phyloP scores from a whole-genome alignment of 768 basidiomycete species.

The Gloeostereum incarnatum region DNA sequence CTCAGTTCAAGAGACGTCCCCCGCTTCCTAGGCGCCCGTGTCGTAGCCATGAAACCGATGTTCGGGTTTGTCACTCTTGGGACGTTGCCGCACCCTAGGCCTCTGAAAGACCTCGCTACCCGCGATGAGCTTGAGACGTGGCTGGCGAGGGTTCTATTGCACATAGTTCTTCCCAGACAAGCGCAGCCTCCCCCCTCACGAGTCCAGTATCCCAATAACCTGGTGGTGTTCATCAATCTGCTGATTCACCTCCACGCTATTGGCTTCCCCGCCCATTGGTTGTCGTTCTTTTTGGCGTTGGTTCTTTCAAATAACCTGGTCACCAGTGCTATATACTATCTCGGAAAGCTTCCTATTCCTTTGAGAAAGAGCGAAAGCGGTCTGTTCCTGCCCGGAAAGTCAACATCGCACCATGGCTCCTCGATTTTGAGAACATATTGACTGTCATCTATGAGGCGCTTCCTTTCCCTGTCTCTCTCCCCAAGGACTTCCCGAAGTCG shows the following conservation, averaged over 20 bases:
- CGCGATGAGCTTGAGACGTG: conserved; percentile 20
- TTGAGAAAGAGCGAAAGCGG: conserved; percentile 10
- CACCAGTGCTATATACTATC: conserved; percentile 18
- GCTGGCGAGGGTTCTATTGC: conserved; percentile 23
- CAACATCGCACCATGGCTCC: conserved; percentile 17
- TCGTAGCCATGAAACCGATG: background rate
- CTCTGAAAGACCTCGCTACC: background rate
- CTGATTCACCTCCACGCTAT: conserved; percentile 21
- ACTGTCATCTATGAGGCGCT: conserved; percentile 11
- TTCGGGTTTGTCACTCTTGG: background rate
- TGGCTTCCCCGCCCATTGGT: conserved; percentile 27
- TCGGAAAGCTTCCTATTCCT: conserved; percentile 16
- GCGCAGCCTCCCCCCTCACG: conserved; percentile 12
- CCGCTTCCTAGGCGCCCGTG: conserved; percentile 7
- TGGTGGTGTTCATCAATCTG: conserved; percentile 21
- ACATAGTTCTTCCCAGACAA: conserved; percentile 17
- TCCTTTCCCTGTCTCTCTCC: conserved; percentile 15
- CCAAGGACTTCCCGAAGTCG: conserved; percentile 9
- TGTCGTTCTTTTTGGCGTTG: conserved; percentile 20
- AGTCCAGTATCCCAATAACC: conserved; percentile 22
- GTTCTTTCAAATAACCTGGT: conserved; percentile 16
- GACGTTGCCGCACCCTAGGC: background rate
- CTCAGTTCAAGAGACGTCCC: conserved; percentile 9
- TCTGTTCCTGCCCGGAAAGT: conserved; percentile 15
- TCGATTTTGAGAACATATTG: conserved; percentile 17